Percentiles rank a stretch among this genome's conserved stretches.
phyloP scores from a whole-genome alignment of 805 yeast genomes.

The Candida boleticola region DNA sequence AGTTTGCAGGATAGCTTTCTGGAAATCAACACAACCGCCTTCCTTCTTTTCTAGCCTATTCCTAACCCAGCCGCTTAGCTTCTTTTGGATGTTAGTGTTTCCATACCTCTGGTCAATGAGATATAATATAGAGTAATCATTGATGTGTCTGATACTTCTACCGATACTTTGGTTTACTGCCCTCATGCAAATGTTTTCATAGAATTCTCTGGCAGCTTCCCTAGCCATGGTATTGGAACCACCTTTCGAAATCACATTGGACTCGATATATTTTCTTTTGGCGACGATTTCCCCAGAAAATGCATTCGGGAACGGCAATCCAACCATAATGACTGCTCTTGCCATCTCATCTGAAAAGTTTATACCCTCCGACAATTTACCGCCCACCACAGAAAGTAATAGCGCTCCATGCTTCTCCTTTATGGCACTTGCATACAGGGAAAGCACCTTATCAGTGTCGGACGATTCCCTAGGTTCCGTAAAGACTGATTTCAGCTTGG shows the following conservation, averaged over 20 bases:
- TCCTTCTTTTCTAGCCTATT: conserved; percentile 16
- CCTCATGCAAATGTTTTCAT: conserved; percentile 85
- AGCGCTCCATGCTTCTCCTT: conserved; percentile 51
- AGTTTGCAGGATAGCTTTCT: conserved; percentile 19
- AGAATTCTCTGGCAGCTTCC: conserved; percentile 52
- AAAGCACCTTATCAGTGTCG: conserved; percentile 45
- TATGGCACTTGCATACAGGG: conserved; percentile 49
- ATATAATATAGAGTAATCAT: conserved; percentile 76
- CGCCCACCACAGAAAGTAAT: conserved; percentile 85
- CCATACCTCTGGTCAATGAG: conserved; percentile 66
- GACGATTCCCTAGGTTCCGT: conserved; percentile 50
- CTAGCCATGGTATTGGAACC: conserved; percentile 46
- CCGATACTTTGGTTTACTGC: conserved; percentile 93
- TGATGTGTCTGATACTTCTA: conserved; percentile 79
- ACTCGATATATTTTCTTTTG: conserved; percentile 62
- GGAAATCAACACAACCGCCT: conserved; percentile 3
- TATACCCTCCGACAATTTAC: conserved; percentile 89
- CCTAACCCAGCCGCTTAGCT: conserved; percentile 73
- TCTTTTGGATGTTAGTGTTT: conserved; percentile 44
- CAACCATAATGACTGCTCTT: conserved; percentile 80
- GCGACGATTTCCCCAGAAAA: conserved; percentile 79
- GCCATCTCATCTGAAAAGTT: conserved; percentile 88
- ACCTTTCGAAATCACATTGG: conserved; percentile 46
- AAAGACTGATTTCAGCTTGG: conserved; percentile 46
- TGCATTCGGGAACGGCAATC: conserved; percentile 86